Evolutionary conservation across 2,329 filamentous ascomycete species (phyloP), one percentile per base, ranked within the genome.

Genomic region (Trichophyton simii): DNA sequence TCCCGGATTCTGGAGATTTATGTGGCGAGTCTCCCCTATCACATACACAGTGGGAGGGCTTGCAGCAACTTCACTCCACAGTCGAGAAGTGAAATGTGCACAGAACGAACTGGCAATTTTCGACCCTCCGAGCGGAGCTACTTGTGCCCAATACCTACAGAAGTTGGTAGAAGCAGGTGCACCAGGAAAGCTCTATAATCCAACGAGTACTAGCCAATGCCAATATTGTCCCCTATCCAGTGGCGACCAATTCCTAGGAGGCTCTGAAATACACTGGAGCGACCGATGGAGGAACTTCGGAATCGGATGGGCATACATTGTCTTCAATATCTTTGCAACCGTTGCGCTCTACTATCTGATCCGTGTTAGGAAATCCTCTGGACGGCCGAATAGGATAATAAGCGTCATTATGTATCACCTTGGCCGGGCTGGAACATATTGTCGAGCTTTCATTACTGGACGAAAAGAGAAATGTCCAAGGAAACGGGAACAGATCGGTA

Each of bases 1-100:
- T 38, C 87, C 88, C 0, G 76, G 82, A 4, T 91, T 91, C 79
- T 92, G 88, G 87, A 85, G 87, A 67, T 90, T 90, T 78, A 88
- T 91, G 85, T 92, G 92, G 74, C 83, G 87, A 55, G 76, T 91
- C 57, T 90, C 86, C 0, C 90, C 91, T 0, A 88, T 96, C 67
- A 91, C 87, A 0, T 96, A 95, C 71, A 77, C 94, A 15, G 83
- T 92, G 28, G 81, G 82, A 8, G 88, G 85, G 22, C 84, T 95
- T 76, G 72, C 92, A 0, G 81, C 86, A 0, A 82, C 82, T 0
- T 88, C 83, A 2, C 76, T 95, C 3, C 87, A 87, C 46, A 85
- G 87, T 67, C 83, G 83, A 0, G 57, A 74, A 0, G 84, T 92
- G 36, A 66, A 71, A 0, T 96, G 91, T 72, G 83, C 87, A 0